Evolutionary conservation across 495 filamentous ascomycete genomes (phyloP), one percentile per base, ranked within the genome.

Genomic region (Aspergillus asperescens): DNA sequence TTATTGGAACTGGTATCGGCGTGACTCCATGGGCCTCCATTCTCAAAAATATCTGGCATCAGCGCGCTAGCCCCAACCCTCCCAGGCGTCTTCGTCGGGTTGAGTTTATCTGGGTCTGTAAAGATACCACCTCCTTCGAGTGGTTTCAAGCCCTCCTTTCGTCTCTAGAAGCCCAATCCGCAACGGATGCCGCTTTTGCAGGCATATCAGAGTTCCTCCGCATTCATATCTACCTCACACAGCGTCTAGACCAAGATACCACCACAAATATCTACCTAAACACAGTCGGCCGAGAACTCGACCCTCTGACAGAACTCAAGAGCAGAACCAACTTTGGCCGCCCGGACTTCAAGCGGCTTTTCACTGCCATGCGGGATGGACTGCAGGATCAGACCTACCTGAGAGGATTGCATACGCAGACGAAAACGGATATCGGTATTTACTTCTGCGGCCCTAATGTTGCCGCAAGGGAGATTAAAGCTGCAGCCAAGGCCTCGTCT

Each of bases 71-170:
- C 25, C 89, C 89, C 12, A 89, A 95, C 68, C 86, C 88, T 23
- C 90, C 91, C 0, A 83, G 81, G 25, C 88, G 94, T 64, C 81
- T 99, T 34, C 85, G 90, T 46, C 85, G 93, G 67, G 91, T 99
- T 15, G 93, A 99, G 67, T 97, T 99, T 69, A 95, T 97, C 75
- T 99, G 93, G 93, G 84, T 97, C 49, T 97, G 94, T 79, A 94
- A 86, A 66, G 92, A 98, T 61, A 97, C 90, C 2, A 82, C 77
- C 31, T 96, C 92, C 1, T 98, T 98, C 65, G 93, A 97, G 73
- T 98, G 93, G 93, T 98, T 98, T 74, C 94, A 98, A 67, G 85
- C 85, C 9, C 85, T 98, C 4, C 81, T 98, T 9, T 88, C 86
- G 5, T 91, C 87, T 0, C 85, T 99, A n/a, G 93, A 99, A 62